Evolutionary conservation across 345 rosid species (phyloP).

Genomic region (Brassica incana): DNA sequence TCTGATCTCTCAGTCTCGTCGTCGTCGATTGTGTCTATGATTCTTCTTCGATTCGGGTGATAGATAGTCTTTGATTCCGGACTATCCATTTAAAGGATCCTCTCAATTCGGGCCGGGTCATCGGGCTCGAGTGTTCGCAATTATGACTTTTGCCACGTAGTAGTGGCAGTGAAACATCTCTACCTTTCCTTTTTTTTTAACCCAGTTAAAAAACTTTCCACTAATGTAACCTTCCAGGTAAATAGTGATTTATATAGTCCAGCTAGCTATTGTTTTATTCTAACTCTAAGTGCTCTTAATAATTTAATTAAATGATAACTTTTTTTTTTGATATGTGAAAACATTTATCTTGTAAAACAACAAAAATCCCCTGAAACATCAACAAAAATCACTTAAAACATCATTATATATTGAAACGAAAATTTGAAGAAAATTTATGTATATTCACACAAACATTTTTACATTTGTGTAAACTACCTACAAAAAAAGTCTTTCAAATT

Average conservation of each 20-base stretch:
- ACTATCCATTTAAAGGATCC: neutral
- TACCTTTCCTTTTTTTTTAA: neutral
- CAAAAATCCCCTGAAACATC: too few species aligned
- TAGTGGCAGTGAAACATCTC: neutral
- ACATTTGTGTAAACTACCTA: neutral
- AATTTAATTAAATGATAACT: neutral
- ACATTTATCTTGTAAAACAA: too few species aligned
- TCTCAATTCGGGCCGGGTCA: constrained; percentile 1
- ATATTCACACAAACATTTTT: neutral
- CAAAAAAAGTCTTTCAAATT: neutral
- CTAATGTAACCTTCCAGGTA: too few species aligned
- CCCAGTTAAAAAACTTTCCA: neutral
- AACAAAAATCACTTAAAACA: too few species aligned
- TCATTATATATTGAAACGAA: too few species aligned
- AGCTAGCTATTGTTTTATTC: too few species aligned
- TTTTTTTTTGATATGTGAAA: too few species aligned
- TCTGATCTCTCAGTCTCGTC: neutral
- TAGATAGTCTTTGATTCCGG: neutral
- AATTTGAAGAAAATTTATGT: neutral
- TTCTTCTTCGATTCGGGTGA: constrained; percentile 11
- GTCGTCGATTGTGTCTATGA: neutral
- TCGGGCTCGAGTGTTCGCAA: neutral
- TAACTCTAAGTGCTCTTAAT: too few species aligned
- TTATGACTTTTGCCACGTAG: neutral
- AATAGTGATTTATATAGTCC: too few species aligned